Conservation (phyloP, 345 rosid species). For the Gossypium stocksii region DNA sequence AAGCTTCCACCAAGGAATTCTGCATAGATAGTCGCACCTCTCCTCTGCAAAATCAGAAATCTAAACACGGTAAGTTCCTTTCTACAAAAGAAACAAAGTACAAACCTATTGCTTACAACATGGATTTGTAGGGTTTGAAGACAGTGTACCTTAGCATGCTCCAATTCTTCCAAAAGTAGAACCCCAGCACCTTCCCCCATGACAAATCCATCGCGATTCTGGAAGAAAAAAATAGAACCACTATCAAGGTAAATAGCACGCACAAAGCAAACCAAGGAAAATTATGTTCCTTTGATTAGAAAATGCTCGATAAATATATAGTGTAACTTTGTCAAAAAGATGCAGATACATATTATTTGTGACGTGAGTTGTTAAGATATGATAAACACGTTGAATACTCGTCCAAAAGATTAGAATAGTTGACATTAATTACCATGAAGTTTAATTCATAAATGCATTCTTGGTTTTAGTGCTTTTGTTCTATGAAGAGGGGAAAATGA, state of each 20-base stretch:
- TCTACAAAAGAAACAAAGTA: background rate
- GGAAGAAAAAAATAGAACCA: constrained; percentile 17
- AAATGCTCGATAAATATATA: background rate
- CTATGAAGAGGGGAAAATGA: background rate
- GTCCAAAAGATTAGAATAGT: background rate
- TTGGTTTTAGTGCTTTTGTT: background rate
- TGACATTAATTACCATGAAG: background rate
- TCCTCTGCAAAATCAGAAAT: constrained; percentile 44
- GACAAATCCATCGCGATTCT: constrained; percentile 96
- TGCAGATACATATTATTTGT: background rate
- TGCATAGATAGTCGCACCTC: constrained; percentile 89
- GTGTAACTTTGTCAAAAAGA: background rate
- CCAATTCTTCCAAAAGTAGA: constrained; percentile 86
- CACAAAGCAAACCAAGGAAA: background rate
- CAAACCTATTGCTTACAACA: constrained; percentile 10
- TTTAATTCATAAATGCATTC: background rate
- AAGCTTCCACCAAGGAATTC: constrained; percentile 96
- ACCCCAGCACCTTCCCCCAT: constrained; percentile 99
- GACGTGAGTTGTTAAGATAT: background rate
- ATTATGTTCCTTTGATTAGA: background rate
- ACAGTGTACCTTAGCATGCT: constrained; percentile 84
- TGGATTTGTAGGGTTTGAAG: background rate
- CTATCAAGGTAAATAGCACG: constrained; percentile 3
- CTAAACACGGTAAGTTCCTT: background rate
- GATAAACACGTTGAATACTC: background rate